phyloP scores from a whole-genome alignment of 257 asterid species.

The Plantago ovata region DNA sequence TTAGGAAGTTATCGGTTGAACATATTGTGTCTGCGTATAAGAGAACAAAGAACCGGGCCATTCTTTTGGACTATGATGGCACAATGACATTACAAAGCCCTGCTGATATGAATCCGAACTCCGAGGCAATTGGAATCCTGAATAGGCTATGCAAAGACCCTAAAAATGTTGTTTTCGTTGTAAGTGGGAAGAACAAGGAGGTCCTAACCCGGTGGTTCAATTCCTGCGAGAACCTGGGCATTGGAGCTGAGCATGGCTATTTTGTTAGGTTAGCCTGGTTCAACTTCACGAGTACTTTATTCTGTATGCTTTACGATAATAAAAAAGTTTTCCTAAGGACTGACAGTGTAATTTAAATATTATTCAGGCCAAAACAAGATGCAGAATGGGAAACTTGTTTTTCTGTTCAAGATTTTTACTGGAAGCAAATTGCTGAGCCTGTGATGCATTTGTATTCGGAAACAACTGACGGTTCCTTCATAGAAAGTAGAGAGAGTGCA shows the following conservation, averaged over 20 bases:
- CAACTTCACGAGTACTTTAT: background rate
- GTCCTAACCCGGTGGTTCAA: constrained; percentile 60
- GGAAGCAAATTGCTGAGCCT: constrained; percentile 91
- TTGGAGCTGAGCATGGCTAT: constrained; percentile 87
- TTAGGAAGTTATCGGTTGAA: constrained; percentile 75
- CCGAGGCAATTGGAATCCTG: constrained; percentile 54
- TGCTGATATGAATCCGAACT: constrained; percentile 43
- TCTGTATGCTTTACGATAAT: background rate
- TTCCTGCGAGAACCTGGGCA: constrained; percentile 53
- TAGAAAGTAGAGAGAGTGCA: constrained; percentile 63
- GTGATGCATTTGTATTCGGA: constrained; percentile 77
- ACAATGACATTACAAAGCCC: constrained; percentile 51
- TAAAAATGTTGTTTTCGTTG: constrained; percentile 59
- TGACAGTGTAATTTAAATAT: background rate
- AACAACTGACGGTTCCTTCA: constrained; percentile 84
- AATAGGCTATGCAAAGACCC: constrained; percentile 64
- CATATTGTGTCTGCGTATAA: constrained; percentile 86
- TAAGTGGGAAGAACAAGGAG: constrained; percentile 68
- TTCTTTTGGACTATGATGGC: constrained; percentile 83
- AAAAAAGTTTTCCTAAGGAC: background rate
- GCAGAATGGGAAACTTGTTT: constrained; percentile 74
- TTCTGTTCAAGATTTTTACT: constrained; percentile 59
- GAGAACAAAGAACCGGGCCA: constrained; percentile 69
- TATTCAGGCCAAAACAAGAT: constrained; percentile 45
- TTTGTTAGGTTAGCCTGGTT: constrained; percentile 39